Evolutionary conservation across 768 basidiomycete genomes (phyloP).

Genomic region (Paxillus ammoniavirescens): DNA sequence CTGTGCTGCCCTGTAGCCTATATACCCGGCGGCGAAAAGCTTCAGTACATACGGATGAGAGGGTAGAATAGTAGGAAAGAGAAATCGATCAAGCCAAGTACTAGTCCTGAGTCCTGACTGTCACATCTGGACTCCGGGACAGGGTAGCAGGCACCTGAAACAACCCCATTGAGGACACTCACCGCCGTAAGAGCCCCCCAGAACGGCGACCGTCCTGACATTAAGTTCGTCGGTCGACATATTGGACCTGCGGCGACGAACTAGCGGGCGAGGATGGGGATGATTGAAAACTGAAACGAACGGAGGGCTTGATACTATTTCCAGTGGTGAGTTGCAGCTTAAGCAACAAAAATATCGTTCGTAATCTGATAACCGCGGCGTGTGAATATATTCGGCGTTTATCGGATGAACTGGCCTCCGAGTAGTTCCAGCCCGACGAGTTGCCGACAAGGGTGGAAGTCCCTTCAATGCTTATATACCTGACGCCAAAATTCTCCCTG

Average conservation of each 20-base stretch:
- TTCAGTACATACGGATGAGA: neutral
- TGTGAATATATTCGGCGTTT: too few species aligned
- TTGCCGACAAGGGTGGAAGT: too few species aligned
- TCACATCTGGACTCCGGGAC: neutral
- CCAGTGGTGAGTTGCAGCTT: too few species aligned
- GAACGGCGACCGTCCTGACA: conserved; percentile 44
- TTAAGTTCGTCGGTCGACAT: conserved; percentile 7
- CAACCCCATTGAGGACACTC: neutral
- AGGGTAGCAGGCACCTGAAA: neutral
- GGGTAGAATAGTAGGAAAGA: neutral
- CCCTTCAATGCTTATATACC: too few species aligned
- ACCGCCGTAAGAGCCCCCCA: conserved; percentile 60
- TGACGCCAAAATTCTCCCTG: too few species aligned
- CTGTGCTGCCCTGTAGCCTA: conserved; percentile 50
- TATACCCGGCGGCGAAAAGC: neutral
- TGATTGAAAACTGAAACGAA: too few species aligned
- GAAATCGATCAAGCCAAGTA: neutral
- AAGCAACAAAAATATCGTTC: too few species aligned
- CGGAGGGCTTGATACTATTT: too few species aligned
- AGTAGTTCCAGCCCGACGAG: too few species aligned
- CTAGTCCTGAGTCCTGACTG: neutral
- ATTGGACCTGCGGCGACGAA: neutral
- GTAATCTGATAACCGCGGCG: too few species aligned
- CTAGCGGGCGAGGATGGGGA: too few species aligned
- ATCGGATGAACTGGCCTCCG: too few species aligned